Base-by-base conservation (phyloP, 371 early-diverging fungal species). In the Sporodiniella umbellata region DNA sequence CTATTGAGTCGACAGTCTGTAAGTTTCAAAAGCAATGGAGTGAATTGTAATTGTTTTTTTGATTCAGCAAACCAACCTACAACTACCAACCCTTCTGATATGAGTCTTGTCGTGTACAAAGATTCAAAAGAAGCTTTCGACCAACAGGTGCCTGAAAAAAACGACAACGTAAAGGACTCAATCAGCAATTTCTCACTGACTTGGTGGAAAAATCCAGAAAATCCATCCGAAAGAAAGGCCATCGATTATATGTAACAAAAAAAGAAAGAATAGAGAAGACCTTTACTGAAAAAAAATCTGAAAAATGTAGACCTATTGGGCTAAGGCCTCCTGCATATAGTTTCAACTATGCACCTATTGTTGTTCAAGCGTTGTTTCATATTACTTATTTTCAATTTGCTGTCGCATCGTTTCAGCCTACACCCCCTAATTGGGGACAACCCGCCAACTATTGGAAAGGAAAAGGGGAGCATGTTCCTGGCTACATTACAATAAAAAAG, bases 141-240 rank as follows among this genome's bases (percentile, higher is more conserved):
- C 6, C 37, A 37, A 15, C 6, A 6, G 5, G 14, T 14, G 37
- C 37, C 37, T 37, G 17, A 17, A n/a, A 8, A 31, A 10, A 12
- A 31, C 12, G 31, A 31, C 31, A 42, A 7, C 28, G n/a, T n/a
- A n/a, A n/a, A n/a, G n/a, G n/a, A n/a, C n/a, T n/a, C n/a, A 49
- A 18, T 19, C 37, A 42, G 24, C 39, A 45, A 48, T 15, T 42
- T 44, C 24, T 56, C 57, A 5, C 33, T 76, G 10, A 72, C 73
- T 15, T 68, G 71, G 71, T 77, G 77, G 77, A 55, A 28, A 14
- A 73, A 77, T 25, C 77, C 77, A 8, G 60, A 62, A 8, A 42
- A 68, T 62, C 71, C 69, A 4, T 50, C 56, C 5, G 60, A 67
- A 2, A 54, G 70, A 33, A 28, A 30, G 15, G 68, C 62, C 0